These are phyloP conservation scores for Fonsecaea pugnacius DNA, from an alignment of 2,329 filamentous ascomycete genomes.

Conservation along the genomic window DNA sequence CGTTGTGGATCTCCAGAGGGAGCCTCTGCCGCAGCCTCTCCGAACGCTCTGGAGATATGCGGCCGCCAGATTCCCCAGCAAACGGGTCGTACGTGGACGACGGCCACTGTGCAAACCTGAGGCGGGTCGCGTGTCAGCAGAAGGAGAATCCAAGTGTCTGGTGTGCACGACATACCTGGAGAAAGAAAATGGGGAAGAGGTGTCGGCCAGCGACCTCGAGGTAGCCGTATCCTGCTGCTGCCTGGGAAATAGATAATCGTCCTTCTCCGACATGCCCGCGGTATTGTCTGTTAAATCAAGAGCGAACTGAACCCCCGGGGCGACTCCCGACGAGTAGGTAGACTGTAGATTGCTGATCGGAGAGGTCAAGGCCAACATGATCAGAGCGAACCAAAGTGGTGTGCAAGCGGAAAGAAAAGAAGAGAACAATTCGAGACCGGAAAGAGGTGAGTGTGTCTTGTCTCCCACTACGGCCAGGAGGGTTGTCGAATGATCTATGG, in stretches of 20 bases:
- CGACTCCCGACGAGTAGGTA: constrained; percentile 28
- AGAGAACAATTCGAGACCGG: constrained; percentile 13
- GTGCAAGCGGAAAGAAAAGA: constrained; percentile 17
- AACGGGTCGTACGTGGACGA: constrained; percentile 31
- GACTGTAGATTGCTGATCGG: constrained; percentile 30
- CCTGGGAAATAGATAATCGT: constrained; percentile 25
- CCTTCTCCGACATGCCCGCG: constrained; percentile 27
- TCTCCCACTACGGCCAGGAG: constrained; percentile 26
- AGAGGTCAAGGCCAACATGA: constrained; percentile 33
- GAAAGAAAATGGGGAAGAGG: constrained; percentile 24
- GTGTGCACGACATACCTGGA: constrained; percentile 26
- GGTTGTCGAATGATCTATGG: constrained; percentile 19
- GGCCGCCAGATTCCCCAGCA: constrained; percentile 28
- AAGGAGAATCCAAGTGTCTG: neutral
- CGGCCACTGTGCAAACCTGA: constrained; percentile 30
- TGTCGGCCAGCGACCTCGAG: constrained; percentile 19
- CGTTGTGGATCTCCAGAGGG: constrained; percentile 31
- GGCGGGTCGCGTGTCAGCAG: constrained; percentile 13
- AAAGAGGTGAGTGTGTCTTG: constrained; percentile 18
- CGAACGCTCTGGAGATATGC: constrained; percentile 30
- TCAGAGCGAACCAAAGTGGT: constrained; percentile 24
- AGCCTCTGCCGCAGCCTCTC: constrained; percentile 31
- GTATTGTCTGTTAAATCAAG: constrained; percentile 31
- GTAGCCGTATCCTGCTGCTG: constrained; percentile 24
- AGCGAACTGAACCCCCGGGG: constrained; percentile 33